These are phyloP conservation scores for Hymenoscyphus scutula DNA, from an alignment of 2,329 filamentous ascomycete genomes.

Conservation along the genomic window DNA sequence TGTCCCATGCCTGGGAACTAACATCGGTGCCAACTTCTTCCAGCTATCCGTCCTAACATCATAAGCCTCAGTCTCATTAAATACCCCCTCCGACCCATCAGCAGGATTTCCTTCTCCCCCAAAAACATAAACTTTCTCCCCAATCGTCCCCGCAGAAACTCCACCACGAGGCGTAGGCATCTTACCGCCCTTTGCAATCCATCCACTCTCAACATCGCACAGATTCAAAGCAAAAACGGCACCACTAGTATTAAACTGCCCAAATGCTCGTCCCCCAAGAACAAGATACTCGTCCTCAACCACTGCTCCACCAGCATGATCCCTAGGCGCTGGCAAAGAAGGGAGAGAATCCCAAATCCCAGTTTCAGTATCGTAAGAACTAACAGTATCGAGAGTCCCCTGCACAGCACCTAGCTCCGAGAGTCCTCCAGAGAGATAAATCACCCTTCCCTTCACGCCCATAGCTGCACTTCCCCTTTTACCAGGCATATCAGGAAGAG, in stretches of 20 bases:
- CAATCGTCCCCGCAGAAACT: constrained; percentile 30
- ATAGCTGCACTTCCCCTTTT: neutral
- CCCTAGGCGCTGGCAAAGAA: constrained; percentile 36
- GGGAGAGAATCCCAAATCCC: constrained; percentile 35
- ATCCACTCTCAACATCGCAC: constrained; percentile 16
- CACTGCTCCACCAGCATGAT: constrained; percentile 38
- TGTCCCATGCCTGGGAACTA: constrained; percentile 38
- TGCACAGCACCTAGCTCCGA: constrained; percentile 13
- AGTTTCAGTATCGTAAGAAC: constrained; percentile 34
- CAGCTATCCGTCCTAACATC: constrained; percentile 32
- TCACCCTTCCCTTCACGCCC: constrained; percentile 1
- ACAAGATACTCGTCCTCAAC: constrained; percentile 39
- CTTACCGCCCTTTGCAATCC: constrained; percentile 25
- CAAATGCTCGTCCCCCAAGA: constrained; percentile 21
- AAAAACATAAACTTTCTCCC: constrained; percentile 36
- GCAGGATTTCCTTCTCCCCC: constrained; percentile 41
- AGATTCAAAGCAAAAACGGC: constrained; percentile 40
- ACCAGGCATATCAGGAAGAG: neutral
- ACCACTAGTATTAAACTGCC: constrained; percentile 35
- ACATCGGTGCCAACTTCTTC: constrained; percentile 33
- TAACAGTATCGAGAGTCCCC: constrained; percentile 6
- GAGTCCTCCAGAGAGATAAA: constrained; percentile 43
- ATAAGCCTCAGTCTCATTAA: constrained; percentile 36
- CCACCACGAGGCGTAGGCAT: constrained; percentile 43
- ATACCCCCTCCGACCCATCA: constrained; percentile 27